These are phyloP conservation scores for Beauveria caledonica DNA, from an alignment of 2,329 filamentous ascomycete genomes.

Conservation along the genomic window DNA sequence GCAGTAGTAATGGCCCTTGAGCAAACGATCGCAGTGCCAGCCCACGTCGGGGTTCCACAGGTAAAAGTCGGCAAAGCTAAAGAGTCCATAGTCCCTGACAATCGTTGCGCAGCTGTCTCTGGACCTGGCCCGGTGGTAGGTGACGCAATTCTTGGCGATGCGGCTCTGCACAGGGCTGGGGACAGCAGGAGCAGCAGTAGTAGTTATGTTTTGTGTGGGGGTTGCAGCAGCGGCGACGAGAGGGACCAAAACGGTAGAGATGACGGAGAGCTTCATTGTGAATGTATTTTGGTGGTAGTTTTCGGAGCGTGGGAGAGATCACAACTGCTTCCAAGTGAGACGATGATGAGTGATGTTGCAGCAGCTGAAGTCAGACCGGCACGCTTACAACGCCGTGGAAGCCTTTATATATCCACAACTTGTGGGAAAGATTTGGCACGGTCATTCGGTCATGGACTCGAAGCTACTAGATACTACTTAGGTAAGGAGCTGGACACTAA, in stretches of 20 bases:
- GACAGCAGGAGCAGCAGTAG: not conserved
- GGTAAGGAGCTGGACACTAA: not conserved
- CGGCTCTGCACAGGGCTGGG: not conserved
- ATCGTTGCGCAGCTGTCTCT: no score
- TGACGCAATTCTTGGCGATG: slow-evolving; percentile 2
- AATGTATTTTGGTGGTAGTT: not conserved
- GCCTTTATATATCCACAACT: not conserved
- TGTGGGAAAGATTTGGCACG: not conserved
- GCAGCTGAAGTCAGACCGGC: no score
- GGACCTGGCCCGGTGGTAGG: no score
- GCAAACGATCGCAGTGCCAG: slow-evolving; percentile 6
- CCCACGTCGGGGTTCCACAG: slow-evolving; percentile 8
- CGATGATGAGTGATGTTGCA: no score
- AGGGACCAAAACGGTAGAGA: not conserved
- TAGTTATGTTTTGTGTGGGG: not conserved
- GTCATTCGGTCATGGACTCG: not conserved
- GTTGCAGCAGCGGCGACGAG: not conserved
- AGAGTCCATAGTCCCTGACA: not conserved
- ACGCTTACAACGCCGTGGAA: not conserved
- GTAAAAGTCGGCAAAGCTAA: not conserved
- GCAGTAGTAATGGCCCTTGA: not conserved
- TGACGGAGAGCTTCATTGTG: not conserved
- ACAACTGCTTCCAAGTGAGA: no score
- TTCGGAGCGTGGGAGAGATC: no score
- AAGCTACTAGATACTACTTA: not conserved